Base-by-base conservation (phyloP, 2,329 filamentous ascomycete genomes). In the Arthrinium phaeospermum region DNA sequence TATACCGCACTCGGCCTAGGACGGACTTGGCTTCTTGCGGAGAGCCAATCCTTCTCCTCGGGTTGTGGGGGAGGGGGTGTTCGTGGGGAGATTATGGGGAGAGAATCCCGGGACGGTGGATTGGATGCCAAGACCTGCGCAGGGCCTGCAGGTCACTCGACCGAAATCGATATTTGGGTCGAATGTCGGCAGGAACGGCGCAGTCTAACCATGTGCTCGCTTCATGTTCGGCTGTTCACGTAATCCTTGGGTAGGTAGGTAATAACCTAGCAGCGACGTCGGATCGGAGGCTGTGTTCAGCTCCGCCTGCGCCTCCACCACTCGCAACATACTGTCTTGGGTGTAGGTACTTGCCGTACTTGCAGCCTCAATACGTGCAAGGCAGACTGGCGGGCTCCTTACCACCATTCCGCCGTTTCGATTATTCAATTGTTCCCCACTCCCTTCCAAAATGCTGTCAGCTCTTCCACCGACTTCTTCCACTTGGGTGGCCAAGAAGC, bases 1-100 rank as follows among this genome's bases (percentile, higher is more conserved):
- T 41, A 37, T n/a, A 22, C 53, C 53, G 53, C 19, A 61, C 53
- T 61, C 53, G 53, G 53, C 53, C 53, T 61, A 61, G 53, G 53
- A 61, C 22, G 53, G 53, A 37, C 53, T 61, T 61, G 53, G 53
- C 53, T 61, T 61, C 37, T 61, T 61, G 53, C 53, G 53, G 53
- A 61, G 30, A n/a, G 30, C 53, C 30, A 37, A 2, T 61, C 19
- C 30, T 61, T 3, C 30, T 61, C 53, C 16, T 61, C 53, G 30
- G 53, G 8, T 61, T 61, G 53, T 61, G 53, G 53, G 53, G 53
- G 53, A 19, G 27, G 27, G 27, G 27, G 27, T n/a, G 37, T 10
- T 41, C 10, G 37, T 41, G 37, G 37, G 37, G 37, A 41, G 27
- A 61, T 22, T 61, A 24, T 57, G 51, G 51, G 27, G 51, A 27